Percentiles rank a stretch among this genome's conserved stretches.
These are phyloP conservation scores for Nemania abortiva DNA, from an alignment of 2,329 filamentous ascomycete genomes.

Conservation along the genomic window DNA sequence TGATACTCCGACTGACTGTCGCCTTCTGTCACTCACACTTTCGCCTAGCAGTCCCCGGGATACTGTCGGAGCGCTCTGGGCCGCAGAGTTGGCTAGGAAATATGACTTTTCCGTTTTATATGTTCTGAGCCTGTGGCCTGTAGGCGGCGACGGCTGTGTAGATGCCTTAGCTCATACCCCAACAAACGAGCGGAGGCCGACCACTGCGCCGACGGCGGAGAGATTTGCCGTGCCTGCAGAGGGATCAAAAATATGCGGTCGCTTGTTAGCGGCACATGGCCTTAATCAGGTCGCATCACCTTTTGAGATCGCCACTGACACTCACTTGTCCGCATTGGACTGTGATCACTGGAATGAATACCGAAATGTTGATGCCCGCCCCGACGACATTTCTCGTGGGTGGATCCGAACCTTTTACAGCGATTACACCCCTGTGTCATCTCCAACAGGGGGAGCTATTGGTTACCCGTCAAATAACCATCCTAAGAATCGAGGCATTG, in stretches of 20 bases:
- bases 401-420: conserved; percentile 41
- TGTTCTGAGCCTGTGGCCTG: conserved; percentile 69
- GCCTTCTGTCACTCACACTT: conserved; percentile 60
- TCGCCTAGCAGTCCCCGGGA: conserved; percentile 59
- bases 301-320: conserved; percentile 41
- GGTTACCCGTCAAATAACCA: background rate
- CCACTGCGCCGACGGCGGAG: background rate
- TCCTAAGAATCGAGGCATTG: conserved; percentile 38
- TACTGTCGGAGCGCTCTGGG: conserved; percentile 64
- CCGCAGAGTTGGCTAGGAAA: conserved; percentile 66
- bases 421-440: conserved; percentile 26
- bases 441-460: background rate
- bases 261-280: conserved; percentile 41
- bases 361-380: conserved; percentile 35
- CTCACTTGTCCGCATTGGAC: conserved; percentile 37
- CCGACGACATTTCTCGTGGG: conserved; percentile 40
- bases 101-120: conserved; percentile 71
- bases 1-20: conserved; percentile 46
- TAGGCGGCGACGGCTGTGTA: conserved; percentile 35
- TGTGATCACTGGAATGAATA: conserved; percentile 42
- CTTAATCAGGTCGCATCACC: conserved; percentile 39
- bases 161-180: conserved; percentile 31
- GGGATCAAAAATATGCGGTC: conserved; percentile 32
- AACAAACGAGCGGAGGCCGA: conserved; percentile 10
- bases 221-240: background rate